Evolutionary conservation across 371 early-diverging fungal genomes (phyloP).

Genomic region (Blakeslea trispora): DNA sequence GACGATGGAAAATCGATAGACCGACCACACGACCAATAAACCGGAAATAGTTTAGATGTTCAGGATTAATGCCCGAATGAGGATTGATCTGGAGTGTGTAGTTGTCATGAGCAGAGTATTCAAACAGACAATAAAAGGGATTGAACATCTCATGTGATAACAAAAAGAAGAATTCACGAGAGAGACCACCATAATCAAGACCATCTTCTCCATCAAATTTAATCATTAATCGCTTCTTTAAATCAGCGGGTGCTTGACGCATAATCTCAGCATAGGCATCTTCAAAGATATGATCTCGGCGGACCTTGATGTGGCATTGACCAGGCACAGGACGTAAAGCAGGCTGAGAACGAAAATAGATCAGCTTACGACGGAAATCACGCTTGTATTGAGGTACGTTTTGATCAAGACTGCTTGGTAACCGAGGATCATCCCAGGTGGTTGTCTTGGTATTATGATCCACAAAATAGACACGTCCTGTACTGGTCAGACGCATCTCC

Average conservation of each 20-base stretch:
- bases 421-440: conserved; percentile 95
- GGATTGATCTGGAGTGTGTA: conserved; percentile 97
- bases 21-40: conserved; percentile 98
- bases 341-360: conserved; percentile 94
- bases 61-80: conserved; percentile 94
- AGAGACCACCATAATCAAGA: conserved; percentile 97
- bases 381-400: conserved; percentile 98
- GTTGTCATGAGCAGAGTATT: conserved; percentile 96
- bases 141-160: conserved; percentile 99
- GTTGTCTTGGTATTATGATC: conserved; percentile 93
- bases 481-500: conserved; percentile 95
- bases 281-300: conserved; percentile 88
- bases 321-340: conserved; percentile 86
- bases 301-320: conserved; percentile 90
- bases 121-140: conserved; percentile 95
- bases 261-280: conserved; percentile 94
- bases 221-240: conserved; percentile 95
- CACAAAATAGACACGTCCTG: conserved; percentile 91
- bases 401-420: conserved; percentile 92
- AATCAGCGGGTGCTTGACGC: conserved; percentile 82
- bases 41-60: conserved; percentile 97
- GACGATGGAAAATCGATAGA: conserved; percentile 95
- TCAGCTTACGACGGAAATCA: conserved; percentile 94
- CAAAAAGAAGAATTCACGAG: conserved; percentile 96
- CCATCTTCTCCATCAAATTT: conserved; percentile 99